Conservation (phyloP, 1,284 basidiomycete genomes). For the Taiwanofungus camphoratus region DNA sequence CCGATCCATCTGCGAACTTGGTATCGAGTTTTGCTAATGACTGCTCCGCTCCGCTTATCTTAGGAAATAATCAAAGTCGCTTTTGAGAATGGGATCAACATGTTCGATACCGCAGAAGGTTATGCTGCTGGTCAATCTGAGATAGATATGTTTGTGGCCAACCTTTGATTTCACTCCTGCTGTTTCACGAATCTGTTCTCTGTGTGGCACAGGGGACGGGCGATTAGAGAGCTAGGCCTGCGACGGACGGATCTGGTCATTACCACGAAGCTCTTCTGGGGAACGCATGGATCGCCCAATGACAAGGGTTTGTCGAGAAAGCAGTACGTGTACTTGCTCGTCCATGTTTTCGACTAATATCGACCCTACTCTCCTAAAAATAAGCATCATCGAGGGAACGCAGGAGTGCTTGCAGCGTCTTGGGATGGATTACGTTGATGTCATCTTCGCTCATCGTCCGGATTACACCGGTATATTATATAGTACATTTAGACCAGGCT, state of each 20-base stretch:
- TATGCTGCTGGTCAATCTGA: slow-evolving; percentile 72
- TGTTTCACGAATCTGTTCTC: neutral
- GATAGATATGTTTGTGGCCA: slow-evolving; percentile 48
- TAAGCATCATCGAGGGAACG: slow-evolving; percentile 73
- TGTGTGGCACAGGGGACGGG: slow-evolving; percentile 53
- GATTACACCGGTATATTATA: slow-evolving; percentile 41
- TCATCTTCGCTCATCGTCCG: slow-evolving; percentile 60
- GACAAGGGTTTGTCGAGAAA: slow-evolving; percentile 61
- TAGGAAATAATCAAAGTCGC: slow-evolving; percentile 61
- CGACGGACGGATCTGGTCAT: slow-evolving; percentile 69
- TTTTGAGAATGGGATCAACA: slow-evolving; percentile 65
- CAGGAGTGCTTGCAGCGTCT: slow-evolving; percentile 67
- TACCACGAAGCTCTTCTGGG: slow-evolving; percentile 68
- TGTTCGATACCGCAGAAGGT: slow-evolving; percentile 61
- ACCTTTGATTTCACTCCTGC: neutral
- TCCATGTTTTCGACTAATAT: neutral
- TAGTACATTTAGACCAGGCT: no score
- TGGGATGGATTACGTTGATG: slow-evolving; percentile 72
- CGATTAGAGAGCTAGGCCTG: slow-evolving; percentile 71
- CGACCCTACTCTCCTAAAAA: slow-evolving; percentile 1
- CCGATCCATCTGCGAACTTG: neutral
- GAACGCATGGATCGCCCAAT: slow-evolving; percentile 51
- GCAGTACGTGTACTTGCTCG: slow-evolving; percentile 44
- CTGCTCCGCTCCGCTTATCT: neutral
- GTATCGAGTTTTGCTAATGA: neutral